Evolutionary conservation across 1,139 yeast species (phyloP).

Genomic region (Debaryomyces fabryi): DNA sequence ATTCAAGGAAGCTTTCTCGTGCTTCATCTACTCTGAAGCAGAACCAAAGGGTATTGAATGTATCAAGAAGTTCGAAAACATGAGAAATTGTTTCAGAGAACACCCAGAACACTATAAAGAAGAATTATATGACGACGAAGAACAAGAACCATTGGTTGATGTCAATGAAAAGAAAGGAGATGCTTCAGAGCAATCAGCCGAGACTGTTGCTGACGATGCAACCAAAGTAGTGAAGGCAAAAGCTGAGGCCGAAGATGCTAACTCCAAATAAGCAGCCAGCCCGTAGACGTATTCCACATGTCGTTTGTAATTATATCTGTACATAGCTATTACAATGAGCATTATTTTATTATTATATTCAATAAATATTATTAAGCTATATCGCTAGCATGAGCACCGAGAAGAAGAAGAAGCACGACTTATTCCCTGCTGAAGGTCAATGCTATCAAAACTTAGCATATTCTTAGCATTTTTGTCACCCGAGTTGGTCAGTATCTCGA

Average conservation of each 20-base stretch:
- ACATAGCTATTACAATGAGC: slow-evolving; percentile 4
- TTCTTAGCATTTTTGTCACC: slow-evolving; percentile 18
- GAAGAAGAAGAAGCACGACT: slow-evolving; percentile 11
- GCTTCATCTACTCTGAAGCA: slow-evolving; percentile 91
- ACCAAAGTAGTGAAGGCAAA: slow-evolving; percentile 5
- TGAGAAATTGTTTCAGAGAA: slow-evolving; percentile 94
- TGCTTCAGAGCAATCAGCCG: slow-evolving; percentile 16
- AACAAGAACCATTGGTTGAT: slow-evolving; percentile 19
- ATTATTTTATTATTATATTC: background rate
- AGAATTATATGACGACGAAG: slow-evolving; percentile 79
- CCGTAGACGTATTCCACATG: background rate
- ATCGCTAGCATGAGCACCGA: slow-evolving; percentile 26
- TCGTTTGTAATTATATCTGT: slow-evolving; percentile 5
- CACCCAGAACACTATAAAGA: slow-evolving; percentile 95
- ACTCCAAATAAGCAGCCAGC: background rate
- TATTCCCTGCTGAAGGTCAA: slow-evolving; percentile 31
- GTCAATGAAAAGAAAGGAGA: slow-evolving; percentile 15
- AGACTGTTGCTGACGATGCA: slow-evolving; percentile 10
- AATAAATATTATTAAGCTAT: slow-evolving; percentile 6
- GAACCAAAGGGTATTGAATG: slow-evolving; percentile 99
- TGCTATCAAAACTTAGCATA: slow-evolving; percentile 42
- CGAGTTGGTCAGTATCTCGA: slow-evolving; percentile 21
- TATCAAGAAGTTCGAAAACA: slow-evolving; percentile 83
- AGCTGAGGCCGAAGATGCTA: background rate
- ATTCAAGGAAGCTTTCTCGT: slow-evolving; percentile 93